phyloP scores from a whole-genome alignment of 1,284 basidiomycete genomes.

The Cryptococcus deneoformans region DNA sequence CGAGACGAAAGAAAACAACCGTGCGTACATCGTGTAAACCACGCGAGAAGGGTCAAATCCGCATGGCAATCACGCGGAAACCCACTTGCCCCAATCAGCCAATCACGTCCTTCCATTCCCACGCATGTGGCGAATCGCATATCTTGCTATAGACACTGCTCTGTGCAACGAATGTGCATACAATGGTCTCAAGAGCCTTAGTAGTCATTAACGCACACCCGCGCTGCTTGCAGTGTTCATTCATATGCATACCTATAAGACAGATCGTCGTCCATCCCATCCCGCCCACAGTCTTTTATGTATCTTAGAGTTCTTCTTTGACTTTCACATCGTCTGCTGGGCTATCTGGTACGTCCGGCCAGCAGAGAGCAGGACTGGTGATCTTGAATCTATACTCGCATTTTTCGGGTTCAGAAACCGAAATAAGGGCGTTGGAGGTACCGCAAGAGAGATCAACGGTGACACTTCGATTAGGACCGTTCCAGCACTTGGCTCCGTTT shows the following conservation, averaged over 20 bases:
- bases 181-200: too few species aligned
- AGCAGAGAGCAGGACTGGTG: conserved; percentile 85
- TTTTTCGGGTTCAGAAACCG: conserved; percentile 89
- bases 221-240: too few species aligned
- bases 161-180: too few species aligned
- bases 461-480: conserved; percentile 70
- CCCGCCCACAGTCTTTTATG: background rate
- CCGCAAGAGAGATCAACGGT: conserved; percentile 75
- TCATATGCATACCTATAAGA: too few species aligned
- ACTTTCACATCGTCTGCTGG: conserved; percentile 1
- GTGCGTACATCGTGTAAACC: conserved; percentile 18
- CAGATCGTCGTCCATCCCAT: background rate
- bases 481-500: conserved; percentile 90
- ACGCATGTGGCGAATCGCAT: too few species aligned
- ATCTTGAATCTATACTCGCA: conserved; percentile 92
- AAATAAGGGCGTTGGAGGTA: conserved; percentile 74
- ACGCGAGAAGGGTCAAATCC: conserved; percentile 9
- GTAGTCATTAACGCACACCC: too few species aligned
- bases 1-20: background rate
- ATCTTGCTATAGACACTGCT: too few species aligned
- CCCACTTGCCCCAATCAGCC: too few species aligned
- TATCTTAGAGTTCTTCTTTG: conserved; percentile 12
- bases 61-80: background rate
- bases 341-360: conserved; percentile 50
- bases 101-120: too few species aligned